Evolutionary conservation across 208 protist species (phyloP).

Genomic region (Leishmania mexicana): DNA sequence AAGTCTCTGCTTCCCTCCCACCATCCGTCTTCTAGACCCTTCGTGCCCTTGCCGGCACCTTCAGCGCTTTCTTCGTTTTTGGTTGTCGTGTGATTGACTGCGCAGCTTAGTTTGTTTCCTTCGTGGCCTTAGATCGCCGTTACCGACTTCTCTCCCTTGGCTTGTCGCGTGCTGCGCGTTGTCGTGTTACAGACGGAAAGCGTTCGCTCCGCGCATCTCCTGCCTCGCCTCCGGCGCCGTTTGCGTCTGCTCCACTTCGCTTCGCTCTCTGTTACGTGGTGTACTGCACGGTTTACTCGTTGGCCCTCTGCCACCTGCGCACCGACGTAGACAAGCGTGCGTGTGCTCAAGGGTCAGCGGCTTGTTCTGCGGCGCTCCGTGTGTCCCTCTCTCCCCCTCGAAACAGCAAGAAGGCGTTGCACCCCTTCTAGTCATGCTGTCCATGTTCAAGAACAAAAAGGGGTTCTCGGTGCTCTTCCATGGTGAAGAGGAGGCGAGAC

Average conservation of each 20-base stretch:
- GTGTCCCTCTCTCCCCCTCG: background rate
- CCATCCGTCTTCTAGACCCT: background rate
- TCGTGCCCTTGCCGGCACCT: background rate
- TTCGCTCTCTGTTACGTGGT: background rate
- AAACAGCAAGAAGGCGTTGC: too few relatives aligned
- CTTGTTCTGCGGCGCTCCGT: too few relatives aligned
- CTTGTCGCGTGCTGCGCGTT: background rate
- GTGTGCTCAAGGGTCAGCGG: background rate
- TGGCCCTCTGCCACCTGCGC: background rate
- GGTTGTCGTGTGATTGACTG: background rate
- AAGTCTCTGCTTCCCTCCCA: constrained; percentile 7
- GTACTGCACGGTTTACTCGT: background rate
- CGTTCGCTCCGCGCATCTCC: background rate
- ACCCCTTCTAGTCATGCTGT: constrained; percentile 40
- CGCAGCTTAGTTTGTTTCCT: background rate
- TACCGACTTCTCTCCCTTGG: background rate
- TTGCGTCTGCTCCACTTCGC: background rate
- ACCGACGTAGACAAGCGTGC: background rate
- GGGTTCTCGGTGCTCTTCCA: constrained; percentile 65
- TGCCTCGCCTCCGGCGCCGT: background rate
- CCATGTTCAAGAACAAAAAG: constrained; percentile 74
- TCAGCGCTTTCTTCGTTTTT: background rate
- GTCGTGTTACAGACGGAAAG: background rate
- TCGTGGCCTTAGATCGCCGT: background rate
- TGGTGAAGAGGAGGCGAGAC: constrained; percentile 2